Conservation (phyloP, 345 rosid genomes). For the Camelina sativa region DNA sequence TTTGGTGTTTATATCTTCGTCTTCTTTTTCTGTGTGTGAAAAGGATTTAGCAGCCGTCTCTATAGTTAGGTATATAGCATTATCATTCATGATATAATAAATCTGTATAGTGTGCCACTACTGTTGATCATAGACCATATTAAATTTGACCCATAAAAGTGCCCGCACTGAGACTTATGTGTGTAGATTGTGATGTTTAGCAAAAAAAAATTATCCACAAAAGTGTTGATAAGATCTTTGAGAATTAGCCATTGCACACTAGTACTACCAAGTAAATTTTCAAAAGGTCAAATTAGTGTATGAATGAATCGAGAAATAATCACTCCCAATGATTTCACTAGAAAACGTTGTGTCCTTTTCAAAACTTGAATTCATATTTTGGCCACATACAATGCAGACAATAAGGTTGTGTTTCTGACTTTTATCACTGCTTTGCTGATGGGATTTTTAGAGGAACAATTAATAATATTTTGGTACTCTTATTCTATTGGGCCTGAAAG, state of each 20-base stretch:
- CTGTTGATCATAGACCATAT: conserved; percentile 4
- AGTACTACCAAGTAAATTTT: not conserved
- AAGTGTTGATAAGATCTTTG: not conserved
- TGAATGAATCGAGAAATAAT: conserved; percentile 9
- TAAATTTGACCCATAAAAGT: conserved; percentile 17
- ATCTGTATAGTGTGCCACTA: conserved; percentile 36
- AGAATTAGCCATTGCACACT: not conserved
- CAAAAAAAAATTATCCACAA: not conserved
- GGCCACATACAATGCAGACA: not conserved
- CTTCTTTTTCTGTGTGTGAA: not conserved
- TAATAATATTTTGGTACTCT: not conserved
- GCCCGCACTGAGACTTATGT: conserved; percentile 3
- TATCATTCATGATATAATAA: conserved; percentile 11
- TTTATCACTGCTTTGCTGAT: not conserved
- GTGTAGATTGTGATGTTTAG: not conserved
- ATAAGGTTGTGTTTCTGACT: not conserved
- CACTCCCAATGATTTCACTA: not conserved
- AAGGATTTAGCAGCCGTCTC: conserved; percentile 29
- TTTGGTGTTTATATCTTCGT: not conserved
- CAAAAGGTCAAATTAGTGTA: not conserved
- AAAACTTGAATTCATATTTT: not conserved
- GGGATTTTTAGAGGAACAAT: conserved; percentile 7
- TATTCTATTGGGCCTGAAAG: conserved; percentile 3
- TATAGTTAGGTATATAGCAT: conserved; percentile 17
- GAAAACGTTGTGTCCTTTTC: not conserved